phyloP scores from a whole-genome alignment of 768 basidiomycete species.

The Phylloporus sp. region DNA sequence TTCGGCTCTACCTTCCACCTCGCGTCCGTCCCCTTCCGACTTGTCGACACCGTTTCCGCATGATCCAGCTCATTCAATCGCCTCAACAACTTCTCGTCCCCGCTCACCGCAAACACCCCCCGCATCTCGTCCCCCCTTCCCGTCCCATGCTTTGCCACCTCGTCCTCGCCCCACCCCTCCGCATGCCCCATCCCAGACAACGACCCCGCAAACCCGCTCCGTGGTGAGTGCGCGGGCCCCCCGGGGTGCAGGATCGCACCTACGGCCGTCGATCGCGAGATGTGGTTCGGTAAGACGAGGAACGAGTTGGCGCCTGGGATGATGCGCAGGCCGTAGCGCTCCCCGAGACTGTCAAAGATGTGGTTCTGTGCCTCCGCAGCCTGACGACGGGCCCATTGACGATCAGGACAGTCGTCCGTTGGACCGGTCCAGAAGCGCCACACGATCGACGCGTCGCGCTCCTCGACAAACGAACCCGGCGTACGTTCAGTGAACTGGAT shows the following conservation, averaged over 20 bases:
- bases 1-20: conserved; percentile 52
- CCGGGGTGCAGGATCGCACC: conserved; percentile 73
- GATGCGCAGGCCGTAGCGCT: conserved; percentile 77
- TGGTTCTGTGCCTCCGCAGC: conserved; percentile 92
- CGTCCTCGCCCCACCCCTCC: not conserved
- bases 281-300: conserved; percentile 77
- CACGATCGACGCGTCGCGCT: conserved; percentile 74
- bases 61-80: conserved; percentile 70
- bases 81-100: conserved; percentile 74
- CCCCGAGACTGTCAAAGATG: conserved; percentile 82
- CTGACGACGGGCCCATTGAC: conserved; percentile 79
- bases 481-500: conserved; percentile 85
- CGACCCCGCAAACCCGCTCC: conserved; percentile 31
- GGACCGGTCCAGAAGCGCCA: conserved; percentile 79
- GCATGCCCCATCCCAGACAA: conserved; percentile 23
- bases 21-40: conserved; percentile 73
- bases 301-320: conserved; percentile 77
- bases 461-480: conserved; percentile 79
- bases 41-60: conserved; percentile 67
- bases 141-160: conserved; percentile 16
- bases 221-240: conserved; percentile 37
- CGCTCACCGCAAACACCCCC: conserved; percentile 61
- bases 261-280: conserved; percentile 79
- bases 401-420: conserved; percentile 46
- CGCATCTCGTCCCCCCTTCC: conserved; percentile 41